Base-by-base conservation (phyloP, 441 rosid genomes). In the Erodium chrysanthum region DNA sequence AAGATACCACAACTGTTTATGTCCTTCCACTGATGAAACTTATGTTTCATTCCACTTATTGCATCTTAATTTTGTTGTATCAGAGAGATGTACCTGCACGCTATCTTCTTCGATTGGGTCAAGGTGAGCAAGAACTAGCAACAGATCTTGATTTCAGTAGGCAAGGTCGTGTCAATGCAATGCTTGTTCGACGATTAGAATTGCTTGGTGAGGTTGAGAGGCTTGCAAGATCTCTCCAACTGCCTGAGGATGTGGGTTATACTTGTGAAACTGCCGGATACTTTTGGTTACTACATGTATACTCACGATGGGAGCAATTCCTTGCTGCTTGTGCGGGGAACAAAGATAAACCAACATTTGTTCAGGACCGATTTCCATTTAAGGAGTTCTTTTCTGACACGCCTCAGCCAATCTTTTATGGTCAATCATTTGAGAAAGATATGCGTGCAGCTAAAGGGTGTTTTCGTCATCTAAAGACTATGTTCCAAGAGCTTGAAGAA, bases 241-340 rank as follows among this genome's bases (percentile, higher is more conserved):
- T 94, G 71, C 97, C 99, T 68, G 99, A 90, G 82, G 99, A 94
- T 82, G 96, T 94, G 17, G 99, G 97, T 65, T 94, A 94, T 79
- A 94, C 99, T 20, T 94, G 99, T 82, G 99, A 94, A 84, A 90
- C 99, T 70, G 97, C 97, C 58, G 97, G 99, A 48, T 94, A 94
- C 76, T 94, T 94, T 83, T 94, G 97, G 99, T 73, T 95, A 81
- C 96, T 95, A 76, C 97, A 91, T 73, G 97, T 90, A 37, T 95
- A 90, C 71, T 94, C 97, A 7, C 94, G 91, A 40, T 94, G 97
- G 99, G 99, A 91, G 82, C 91, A 85, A 69, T 94, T 90, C 71
- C 84, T 94, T 40, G 99, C 94, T 71, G 87, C 94, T 60, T 91
- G 96, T 82, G 87, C 76, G 18, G 92, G 84, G 74, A 91, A 88